Evolutionary conservation across 805 yeast species (phyloP).

Genomic region (Lipomyces sp.): DNA sequence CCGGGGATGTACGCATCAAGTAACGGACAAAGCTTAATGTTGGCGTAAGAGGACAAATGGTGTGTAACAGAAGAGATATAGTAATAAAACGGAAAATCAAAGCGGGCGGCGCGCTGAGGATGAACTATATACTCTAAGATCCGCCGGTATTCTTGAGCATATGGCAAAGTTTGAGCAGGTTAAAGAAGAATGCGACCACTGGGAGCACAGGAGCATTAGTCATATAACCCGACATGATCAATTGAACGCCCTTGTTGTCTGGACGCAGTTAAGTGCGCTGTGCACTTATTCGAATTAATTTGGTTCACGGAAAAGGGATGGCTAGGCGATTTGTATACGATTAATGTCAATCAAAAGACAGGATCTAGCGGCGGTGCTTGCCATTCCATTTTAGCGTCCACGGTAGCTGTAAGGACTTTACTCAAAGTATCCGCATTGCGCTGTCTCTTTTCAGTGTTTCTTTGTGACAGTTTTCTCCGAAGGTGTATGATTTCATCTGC

Average conservation of each 20-base stretch:
- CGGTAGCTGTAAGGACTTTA: background rate
- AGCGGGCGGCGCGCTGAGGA: no score
- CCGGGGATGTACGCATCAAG: no score
- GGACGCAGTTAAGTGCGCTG: background rate
- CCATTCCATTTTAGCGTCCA: background rate
- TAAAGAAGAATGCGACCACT: no score
- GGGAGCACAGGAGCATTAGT: background rate
- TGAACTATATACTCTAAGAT: no score
- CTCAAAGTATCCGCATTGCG: background rate
- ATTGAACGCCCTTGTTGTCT: background rate
- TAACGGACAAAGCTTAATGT: no score
- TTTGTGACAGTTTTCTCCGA: background rate
- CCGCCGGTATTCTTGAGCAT: background rate
- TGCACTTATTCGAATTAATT: no score
- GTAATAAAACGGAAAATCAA: no score
- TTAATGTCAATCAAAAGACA: background rate
- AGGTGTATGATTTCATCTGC: background rate
- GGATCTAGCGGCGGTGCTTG: background rate
- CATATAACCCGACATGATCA: constrained; percentile 1
- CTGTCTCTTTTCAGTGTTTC: background rate
- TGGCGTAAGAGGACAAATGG: no score
- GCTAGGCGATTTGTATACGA: background rate
- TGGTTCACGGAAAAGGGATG: no score
- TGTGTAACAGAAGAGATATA: no score
- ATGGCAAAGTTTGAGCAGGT: background rate